Percentiles rank a stretch among this genome's conserved stretches.
phyloP scores from a whole-genome alignment of 352 stramenopile species.

The Phytophthora megakarya region DNA sequence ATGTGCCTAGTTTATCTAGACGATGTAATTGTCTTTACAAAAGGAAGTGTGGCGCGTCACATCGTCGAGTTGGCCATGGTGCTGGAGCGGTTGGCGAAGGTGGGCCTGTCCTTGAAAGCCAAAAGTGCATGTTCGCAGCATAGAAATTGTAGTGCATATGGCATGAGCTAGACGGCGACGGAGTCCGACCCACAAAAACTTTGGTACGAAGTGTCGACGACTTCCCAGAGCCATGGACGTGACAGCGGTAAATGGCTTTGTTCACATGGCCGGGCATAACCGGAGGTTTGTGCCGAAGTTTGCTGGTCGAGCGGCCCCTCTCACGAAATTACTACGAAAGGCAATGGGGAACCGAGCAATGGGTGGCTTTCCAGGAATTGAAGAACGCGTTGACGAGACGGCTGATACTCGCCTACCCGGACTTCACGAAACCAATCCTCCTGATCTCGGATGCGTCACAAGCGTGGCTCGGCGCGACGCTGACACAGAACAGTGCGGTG shows the following conservation, averaged over 20 bases:
- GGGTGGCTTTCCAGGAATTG: neutral
- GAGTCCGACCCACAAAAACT: neutral
- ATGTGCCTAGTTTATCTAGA: neutral
- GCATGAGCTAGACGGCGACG: neutral
- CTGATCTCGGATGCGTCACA: neutral
- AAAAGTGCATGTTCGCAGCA: neutral
- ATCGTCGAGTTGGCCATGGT: neutral
- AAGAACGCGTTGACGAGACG: neutral
- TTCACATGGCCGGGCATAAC: neutral
- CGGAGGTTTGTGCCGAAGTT: neutral
- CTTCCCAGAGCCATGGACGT: neutral
- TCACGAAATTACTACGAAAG: neutral
- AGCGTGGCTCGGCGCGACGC: too few species aligned
- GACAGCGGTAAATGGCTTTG: constrained; percentile 2
- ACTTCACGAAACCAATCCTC: neutral
- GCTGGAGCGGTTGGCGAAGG: neutral
- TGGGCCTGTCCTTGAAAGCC: neutral
- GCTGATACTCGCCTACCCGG: neutral
- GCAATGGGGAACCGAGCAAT: neutral
- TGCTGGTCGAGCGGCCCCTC: neutral
- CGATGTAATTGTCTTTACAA: constrained; percentile 1
- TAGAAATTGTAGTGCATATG: neutral
- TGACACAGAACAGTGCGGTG: too few species aligned
- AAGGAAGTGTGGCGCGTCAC: neutral
- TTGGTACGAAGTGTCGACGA: neutral